Base-by-base conservation (phyloP, 1,139 yeast genomes). In the Blastobotrys buckinghamii region DNA sequence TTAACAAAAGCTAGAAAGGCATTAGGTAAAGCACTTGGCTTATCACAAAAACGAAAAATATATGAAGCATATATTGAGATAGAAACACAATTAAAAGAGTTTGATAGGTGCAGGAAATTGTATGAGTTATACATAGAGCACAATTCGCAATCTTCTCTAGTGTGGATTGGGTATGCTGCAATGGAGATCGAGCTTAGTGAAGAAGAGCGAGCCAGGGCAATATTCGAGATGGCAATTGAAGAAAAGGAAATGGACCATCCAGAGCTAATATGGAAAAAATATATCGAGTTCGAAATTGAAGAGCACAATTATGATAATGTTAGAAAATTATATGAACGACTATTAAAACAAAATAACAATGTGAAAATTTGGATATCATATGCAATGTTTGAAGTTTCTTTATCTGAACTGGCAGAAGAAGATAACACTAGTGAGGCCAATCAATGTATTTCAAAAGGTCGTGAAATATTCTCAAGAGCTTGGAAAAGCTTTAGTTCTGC, bases 171-270 rank as follows among this genome's bases (percentile, higher is more conserved):
- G 12, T 88, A 80, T 65, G 81, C 89, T 5, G 76, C 75, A 7
- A 74, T 89, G 55, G 98, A 92, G 64, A 72, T 70, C 42, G 72
- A 72, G 26, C 64, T 86, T 34, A 85, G 83, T n/a, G 97, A 92
- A 55, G 67, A 72, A 33, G 84, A 78, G 1, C 69, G 97, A 40
- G 77, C 83, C 26, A 71, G 80, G 32, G 83, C 80, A 0, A 74
- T 90, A 10, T 81, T 71, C 55, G 76, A 77, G 39, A 56, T 84
- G 19, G 86, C 84, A 0, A 52, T 74, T 12, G 60, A 60, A 6
- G 56, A 61, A 49, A 52, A 58, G 15, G 65, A 65, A n/a, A 59
- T 61, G 66, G 72, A 62, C 50, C 61, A 55, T 60, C 65, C 62
- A 10, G 70, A 64, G n/a, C 53, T 64, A 22, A 53, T 81, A 0